A percentile compares a stretch with the other conserved stretches of the same genome.
Conservation (phyloP, 305 asterid species). For the Nicotiana rustica region DNA sequence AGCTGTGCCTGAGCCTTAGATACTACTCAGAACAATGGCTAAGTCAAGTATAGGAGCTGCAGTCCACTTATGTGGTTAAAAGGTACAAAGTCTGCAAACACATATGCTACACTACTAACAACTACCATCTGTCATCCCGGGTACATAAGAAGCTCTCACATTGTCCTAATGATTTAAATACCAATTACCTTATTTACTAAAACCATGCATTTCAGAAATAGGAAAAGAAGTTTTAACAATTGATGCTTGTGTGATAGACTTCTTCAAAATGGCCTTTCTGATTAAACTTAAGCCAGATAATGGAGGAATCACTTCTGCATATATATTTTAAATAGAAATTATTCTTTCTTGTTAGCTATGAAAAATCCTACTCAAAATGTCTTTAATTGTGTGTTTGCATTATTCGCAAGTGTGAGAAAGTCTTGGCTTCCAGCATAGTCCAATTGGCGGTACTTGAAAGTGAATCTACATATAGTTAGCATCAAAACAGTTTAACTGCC, state of each 20-base stretch:
- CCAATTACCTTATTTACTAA: neutral
- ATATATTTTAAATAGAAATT: neutral
- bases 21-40: neutral
- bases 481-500: neutral
- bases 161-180: neutral
- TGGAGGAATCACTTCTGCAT: neutral
- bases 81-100: neutral
- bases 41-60: neutral
- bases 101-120: neutral
- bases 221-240: neutral
- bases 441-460: neutral
- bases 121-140: neutral
- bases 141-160: constrained; percentile 3
- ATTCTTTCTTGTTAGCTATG: neutral
- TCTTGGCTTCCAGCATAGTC: neutral
- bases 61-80: constrained; percentile 2
- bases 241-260: constrained; percentile 7
- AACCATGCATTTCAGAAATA: neutral
- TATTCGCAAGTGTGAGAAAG: neutral
- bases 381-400: constrained; percentile 18
- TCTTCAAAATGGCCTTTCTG: neutral
- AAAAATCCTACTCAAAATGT: neutral
- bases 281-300: constrained; percentile 27
- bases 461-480: neutral
- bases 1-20: neutral